Percentiles rank a stretch among this genome's conserved stretches.
Conservation (phyloP, 805 yeast genomes). For the Sungouiozyma ichnusensis region DNA sequence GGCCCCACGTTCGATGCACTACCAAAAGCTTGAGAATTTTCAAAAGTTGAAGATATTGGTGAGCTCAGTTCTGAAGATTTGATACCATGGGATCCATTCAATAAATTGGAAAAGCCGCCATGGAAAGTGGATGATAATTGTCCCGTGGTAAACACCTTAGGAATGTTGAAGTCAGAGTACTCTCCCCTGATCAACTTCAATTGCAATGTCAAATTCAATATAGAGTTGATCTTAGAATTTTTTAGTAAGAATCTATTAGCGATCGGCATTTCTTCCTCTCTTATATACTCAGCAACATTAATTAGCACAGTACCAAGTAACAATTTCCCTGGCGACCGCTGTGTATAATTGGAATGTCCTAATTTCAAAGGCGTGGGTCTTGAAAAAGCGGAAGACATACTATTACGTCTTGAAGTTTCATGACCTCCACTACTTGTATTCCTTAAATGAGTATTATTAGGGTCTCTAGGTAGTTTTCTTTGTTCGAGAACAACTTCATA, state of each 20-base stretch:
- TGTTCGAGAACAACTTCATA: slow-evolving; percentile 27
- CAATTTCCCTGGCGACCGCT: slow-evolving; percentile 29
- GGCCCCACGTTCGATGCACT: background rate
- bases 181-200: slow-evolving; percentile 35
- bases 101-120: slow-evolving; percentile 8
- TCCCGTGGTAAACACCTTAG: slow-evolving; percentile 12
- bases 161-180: slow-evolving; percentile 22
- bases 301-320: slow-evolving; percentile 57
- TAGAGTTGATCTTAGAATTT: slow-evolving; percentile 74
- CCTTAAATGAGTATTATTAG: background rate
- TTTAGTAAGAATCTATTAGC: slow-evolving; percentile 60
- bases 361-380: background rate
- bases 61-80: background rate
- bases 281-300: slow-evolving; percentile 62
- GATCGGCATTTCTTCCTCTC: slow-evolving; percentile 36
- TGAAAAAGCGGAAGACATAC: background rate
- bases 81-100: slow-evolving; percentile 1
- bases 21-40: background rate
- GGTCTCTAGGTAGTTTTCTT: background rate
- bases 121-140: slow-evolving; percentile 19
- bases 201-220: slow-evolving; percentile 50
- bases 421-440: background rate
- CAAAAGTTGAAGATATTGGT: slow-evolving; percentile 1
- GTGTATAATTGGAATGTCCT: slow-evolving; percentile 13
- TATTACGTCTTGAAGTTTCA: background rate